Evolutionary conservation across 805 yeast species (phyloP).

Genomic region (Ogataea nakhonphanomensis): DNA sequence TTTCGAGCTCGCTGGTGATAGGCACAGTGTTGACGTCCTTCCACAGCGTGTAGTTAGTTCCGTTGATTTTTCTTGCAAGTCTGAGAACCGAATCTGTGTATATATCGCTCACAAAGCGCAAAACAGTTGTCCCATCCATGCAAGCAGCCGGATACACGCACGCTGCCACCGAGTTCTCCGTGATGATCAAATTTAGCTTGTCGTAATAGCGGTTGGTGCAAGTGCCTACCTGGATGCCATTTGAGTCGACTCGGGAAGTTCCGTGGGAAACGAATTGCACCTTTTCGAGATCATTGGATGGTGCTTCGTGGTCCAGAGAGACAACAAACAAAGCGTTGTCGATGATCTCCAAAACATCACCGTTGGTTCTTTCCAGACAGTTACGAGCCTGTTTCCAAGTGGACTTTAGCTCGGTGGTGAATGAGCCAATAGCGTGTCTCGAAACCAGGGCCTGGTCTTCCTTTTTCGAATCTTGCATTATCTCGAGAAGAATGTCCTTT

Average conservation of each 20-base stretch:
- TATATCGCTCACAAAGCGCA: conserved; percentile 54
- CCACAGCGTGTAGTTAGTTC: conserved; percentile 53
- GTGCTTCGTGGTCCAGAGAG: conserved; percentile 47
- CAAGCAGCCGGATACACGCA: conserved; percentile 56
- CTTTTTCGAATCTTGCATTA: conserved; percentile 37
- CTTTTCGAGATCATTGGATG: conserved; percentile 45
- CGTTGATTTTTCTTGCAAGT: conserved; percentile 56
- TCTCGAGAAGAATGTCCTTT: conserved; percentile 40
- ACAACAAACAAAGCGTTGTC: conserved; percentile 52
- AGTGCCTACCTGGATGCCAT: conserved; percentile 52
- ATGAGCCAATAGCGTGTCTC: conserved; percentile 48
- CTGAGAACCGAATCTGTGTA: conserved; percentile 56
- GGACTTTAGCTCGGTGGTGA: conserved; percentile 50
- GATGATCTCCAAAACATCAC: conserved; percentile 35
- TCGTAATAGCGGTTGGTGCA: conserved; percentile 62
- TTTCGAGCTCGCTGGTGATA: conserved; percentile 31
- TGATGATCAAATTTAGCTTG: conserved; percentile 51
- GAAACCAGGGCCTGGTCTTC: conserved; percentile 38
- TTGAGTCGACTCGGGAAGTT: conserved; percentile 40
- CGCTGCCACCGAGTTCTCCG: conserved; percentile 56
- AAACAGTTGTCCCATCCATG: conserved; percentile 56
- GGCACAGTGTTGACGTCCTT: conserved; percentile 39
- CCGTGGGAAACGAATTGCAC: conserved; percentile 52
- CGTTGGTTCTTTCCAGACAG: conserved; percentile 40
- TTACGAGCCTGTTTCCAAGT: conserved; percentile 47